Conservation (phyloP, 176 grass and related monocot genomes). For the Oryza nivara region DNA sequence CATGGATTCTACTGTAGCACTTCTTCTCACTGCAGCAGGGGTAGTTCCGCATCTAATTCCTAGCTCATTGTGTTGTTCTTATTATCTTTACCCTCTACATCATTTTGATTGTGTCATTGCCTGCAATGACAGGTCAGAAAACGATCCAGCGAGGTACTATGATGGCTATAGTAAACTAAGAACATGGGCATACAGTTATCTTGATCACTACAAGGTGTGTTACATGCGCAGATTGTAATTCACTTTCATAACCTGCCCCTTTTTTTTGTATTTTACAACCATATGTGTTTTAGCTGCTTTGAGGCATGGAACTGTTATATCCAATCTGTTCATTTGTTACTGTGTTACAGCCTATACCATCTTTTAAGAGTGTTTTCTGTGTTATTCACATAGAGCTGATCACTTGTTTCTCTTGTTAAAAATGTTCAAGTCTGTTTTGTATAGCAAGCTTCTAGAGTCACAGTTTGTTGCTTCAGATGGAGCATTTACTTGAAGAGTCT, state of each 20-base stretch:
- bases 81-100: neutral
- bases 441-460: neutral
- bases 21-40: neutral
- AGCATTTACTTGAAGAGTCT: neutral
- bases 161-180: conserved; percentile 80
- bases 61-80: neutral
- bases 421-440: neutral
- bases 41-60: conserved; percentile 1
- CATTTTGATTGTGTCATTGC: conserved; percentile 31
- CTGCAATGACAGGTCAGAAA: conserved; percentile 61
- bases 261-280: neutral
- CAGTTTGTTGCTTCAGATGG: neutral
- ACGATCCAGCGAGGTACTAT: conserved; percentile 64
- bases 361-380: neutral
- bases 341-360: neutral
- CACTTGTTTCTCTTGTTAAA: conserved; percentile 28
- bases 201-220: conserved; percentile 92
- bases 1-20: neutral
- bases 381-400: neutral
- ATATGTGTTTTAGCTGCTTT: neutral
- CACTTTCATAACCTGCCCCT: conserved; percentile 22
- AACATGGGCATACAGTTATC: conserved; percentile 91
- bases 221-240: conserved; percentile 24
- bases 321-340: conserved; percentile 5
- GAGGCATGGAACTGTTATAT: neutral